phyloP scores from a whole-genome alignment of 148 eudicot genomes.

The Gaultheria prostrata region DNA sequence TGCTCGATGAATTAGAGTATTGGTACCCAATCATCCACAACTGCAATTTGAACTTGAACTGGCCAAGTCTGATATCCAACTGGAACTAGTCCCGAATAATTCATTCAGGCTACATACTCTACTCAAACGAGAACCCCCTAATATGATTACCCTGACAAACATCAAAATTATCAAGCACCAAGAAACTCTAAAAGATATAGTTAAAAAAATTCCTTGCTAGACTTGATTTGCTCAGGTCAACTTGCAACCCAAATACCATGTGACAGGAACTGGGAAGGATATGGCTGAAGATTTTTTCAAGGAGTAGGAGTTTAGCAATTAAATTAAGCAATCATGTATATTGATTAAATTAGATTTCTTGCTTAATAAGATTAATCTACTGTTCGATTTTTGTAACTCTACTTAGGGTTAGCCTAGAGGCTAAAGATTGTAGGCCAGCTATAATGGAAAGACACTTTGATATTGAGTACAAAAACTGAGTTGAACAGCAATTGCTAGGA shows the following conservation, averaged over 20 bases:
- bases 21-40: background rate
- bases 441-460: background rate
- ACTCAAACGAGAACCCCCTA: background rate
- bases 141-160: background rate
- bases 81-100: background rate
- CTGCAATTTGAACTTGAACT: background rate
- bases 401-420: background rate
- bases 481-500: background rate
- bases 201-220: background rate
- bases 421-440: background rate
- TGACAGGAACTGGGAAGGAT: background rate
- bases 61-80: background rate
- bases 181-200: background rate
- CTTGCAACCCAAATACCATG: conserved; percentile 6
- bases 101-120: background rate
- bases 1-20: background rate
- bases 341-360: background rate
- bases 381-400: background rate
- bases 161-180: background rate
- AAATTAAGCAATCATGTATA: background rate
- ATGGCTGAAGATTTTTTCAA: background rate
- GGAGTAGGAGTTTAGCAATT: background rate
- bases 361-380: background rate
- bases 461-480: background rate
- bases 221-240: background rate